Evolutionary conservation across 2,329 filamentous ascomycete genomes (phyloP).

Genomic region (Penicillium sp.): DNA sequence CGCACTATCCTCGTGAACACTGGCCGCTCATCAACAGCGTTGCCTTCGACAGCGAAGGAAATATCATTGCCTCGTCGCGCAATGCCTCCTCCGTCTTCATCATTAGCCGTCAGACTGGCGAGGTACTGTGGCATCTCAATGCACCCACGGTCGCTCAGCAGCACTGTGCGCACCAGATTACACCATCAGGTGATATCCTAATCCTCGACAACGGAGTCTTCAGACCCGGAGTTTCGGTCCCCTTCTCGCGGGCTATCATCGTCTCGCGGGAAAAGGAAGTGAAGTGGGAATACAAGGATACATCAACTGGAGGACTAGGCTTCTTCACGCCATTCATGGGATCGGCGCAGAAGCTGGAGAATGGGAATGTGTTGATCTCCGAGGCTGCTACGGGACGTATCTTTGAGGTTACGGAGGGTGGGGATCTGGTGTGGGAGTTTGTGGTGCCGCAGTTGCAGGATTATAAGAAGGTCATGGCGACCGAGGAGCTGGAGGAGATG

Average conservation of each 20-base stretch:
- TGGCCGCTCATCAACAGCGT: slow-evolving; percentile 50
- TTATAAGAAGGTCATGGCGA: slow-evolving; percentile 32
- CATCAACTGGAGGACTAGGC: slow-evolving; percentile 33
- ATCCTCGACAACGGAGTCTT: slow-evolving; percentile 51
- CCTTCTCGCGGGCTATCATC: slow-evolving; percentile 45
- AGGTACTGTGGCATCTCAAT: slow-evolving; percentile 45
- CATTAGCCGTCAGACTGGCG: slow-evolving; percentile 41
- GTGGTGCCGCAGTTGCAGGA: slow-evolving; percentile 43
- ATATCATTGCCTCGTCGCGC: slow-evolving; percentile 45
- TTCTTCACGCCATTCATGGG: slow-evolving; percentile 52
- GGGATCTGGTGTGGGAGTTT: slow-evolving; percentile 47
- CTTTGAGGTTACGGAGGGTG: slow-evolving; percentile 45
- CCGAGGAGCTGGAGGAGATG: slow-evolving; percentile 29
- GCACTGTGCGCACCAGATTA: slow-evolving; percentile 45
- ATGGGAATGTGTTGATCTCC: slow-evolving; percentile 46
- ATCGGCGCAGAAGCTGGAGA: slow-evolving; percentile 42
- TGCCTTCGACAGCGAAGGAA: slow-evolving; percentile 38
- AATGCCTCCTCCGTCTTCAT: slow-evolving; percentile 46
- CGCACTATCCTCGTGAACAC: slow-evolving; percentile 36
- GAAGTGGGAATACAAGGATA: slow-evolving; percentile 47
- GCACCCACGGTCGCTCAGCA: slow-evolving; percentile 45
- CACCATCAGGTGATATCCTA: slow-evolving; percentile 42
- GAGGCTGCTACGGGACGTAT: slow-evolving; percentile 47
- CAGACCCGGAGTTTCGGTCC: slow-evolving; percentile 39
- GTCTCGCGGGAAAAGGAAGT: slow-evolving; percentile 41